Base-by-base conservation (phyloP, 805 yeast species). In the Cyberlindnera misumaiensis region DNA sequence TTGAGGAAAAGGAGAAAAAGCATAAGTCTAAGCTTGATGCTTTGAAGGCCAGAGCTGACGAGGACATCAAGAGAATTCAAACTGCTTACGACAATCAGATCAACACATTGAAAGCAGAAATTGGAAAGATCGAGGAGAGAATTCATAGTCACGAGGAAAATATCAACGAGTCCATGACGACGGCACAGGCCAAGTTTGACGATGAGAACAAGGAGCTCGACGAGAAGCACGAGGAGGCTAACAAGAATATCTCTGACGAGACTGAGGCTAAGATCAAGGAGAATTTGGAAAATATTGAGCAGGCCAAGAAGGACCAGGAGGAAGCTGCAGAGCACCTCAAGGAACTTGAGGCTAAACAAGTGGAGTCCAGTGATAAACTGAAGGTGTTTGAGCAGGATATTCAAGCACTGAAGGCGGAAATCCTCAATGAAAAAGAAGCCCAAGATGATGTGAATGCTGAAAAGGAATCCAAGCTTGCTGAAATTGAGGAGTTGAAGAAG, bases 211-310 rank as follows among this genome's bases (percentile, higher is more conserved):
- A 46, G 38, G 43, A 41, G 22, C 38, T 52, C n/a, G 49, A 39
- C 26, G 51, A 45, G 30, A 36, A 52, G 35, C 58, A 49, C 27
- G 54, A 40, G 24, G 55, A 49, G 34, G 39, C 40, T 5, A 53
- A 51, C 39, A 33, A 43, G 25, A 33, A 32, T 12, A 44, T 40
- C 31, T 30, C 34, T 15, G 50, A 52, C 31, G 56, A 55, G 36
- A 53, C 53, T 14, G 55, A 52, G 29, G 27, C 35, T 16, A 45
- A 44, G 29, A 47, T 49, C 34, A 29, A 38, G 17, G 39, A 39
- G 13, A 52, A 52, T 34, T 31, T 38, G 13, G 37, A 41, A 20
- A 55, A 44, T 14, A 40, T 54, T 38, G 53, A 52, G 16, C 38
- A 43, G n/a, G 38, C 51, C 11, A 49, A 52, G 39, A 35, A 28